Evolutionary conservation across 495 filamentous ascomycete species (phyloP), one percentile per base, ranked within the genome.

Genomic region (Trichoderma orchidacearum): DNA sequence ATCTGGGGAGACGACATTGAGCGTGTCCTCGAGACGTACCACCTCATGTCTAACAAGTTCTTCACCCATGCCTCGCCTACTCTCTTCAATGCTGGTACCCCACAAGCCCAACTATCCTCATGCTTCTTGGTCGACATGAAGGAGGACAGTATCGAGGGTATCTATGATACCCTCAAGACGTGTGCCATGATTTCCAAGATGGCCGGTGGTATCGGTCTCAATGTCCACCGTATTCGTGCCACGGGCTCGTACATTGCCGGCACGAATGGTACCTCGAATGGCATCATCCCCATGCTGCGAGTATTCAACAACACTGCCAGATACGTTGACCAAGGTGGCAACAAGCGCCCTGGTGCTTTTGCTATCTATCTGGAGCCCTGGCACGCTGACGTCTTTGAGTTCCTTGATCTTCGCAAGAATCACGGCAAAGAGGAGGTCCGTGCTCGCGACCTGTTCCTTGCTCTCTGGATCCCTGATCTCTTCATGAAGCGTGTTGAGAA

Each of bases 161-260:
- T 98, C 68, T 98, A 98, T 66, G 93, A 98, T 62, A 98, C 94
- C 18, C 75, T 98, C 62, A 98, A 98, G 83, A 96, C 90, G 9
- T 98, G 93, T 75, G 93, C 93, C 48, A 89, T 97, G 89, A 98
- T 98, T 67, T 97, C 93, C 60, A 98, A 98, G 84, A 96, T 86
- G 72, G 93, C 93, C 58, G 93, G 93, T 68, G 93, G 93, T 66
- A 96, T 98, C 66, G 93, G 93, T 58, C 75, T 98, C 45, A 96
- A 96, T 65, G 83, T 93, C 38, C 93, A 98, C 75, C 82, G 89
- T 59, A 98, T 98, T 61, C 90, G 93, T 67, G 87, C 93, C 41
- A 96, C 94, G 51, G 90, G 91, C 35, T 95, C 93, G 9, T 97
- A 98, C 75, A 98, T 98, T 71, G 86, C 83, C 59, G 93, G 93